Base-by-base conservation (phyloP, 345 rosid species). In the Citrus inodora region DNA sequence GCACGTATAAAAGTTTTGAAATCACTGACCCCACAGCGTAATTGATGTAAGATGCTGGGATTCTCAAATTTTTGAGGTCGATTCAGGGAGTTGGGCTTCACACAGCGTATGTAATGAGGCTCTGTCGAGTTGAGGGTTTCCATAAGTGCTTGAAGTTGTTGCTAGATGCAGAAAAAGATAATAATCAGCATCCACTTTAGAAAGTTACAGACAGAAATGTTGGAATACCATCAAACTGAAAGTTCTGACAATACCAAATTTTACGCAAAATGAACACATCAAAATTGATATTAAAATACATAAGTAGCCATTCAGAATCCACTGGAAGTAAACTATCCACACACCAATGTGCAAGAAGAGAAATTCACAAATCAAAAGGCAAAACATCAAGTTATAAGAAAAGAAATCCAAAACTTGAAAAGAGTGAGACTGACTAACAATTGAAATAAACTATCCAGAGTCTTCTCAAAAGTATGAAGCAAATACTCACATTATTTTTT, bases 91-190 rank as follows among this genome's bases (percentile, higher is more conserved):
- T 94, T 95, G 48, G 99, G 99, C 91, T 95, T 95, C 87, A 95
- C 98, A 84, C 99, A 95, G 35, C 98, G 98, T 86, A 95, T 89
- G 82, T 95, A 95, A 82, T 95, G 99, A 85, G 99, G 99, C 85
- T 94, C 97, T 5, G 99, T 95, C 69, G 87, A 66, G 88, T 82
- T 94, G 80, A 95, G 99, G 27, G 97, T 95, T 86, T 95, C 98
- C 99, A 93, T 92, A 65, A 95, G 97, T 25, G 99, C 84, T 85
- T 95, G 99, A 85, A 95, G 98, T 95, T 95, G 99, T 93, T 93
- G 99, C 99, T 95, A 76, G 71, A 82, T 74, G 28, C 71, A 72
- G 80, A 76, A 76, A 60, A 35, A 68, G 67, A 61, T 28, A 30
- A 79, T 71, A 69, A 80, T 74, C 27, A 84, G 69, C 59, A 16